Base-by-base conservation (phyloP, 768 basidiomycete genomes). In the Xerocomellus chrysenteron region DNA sequence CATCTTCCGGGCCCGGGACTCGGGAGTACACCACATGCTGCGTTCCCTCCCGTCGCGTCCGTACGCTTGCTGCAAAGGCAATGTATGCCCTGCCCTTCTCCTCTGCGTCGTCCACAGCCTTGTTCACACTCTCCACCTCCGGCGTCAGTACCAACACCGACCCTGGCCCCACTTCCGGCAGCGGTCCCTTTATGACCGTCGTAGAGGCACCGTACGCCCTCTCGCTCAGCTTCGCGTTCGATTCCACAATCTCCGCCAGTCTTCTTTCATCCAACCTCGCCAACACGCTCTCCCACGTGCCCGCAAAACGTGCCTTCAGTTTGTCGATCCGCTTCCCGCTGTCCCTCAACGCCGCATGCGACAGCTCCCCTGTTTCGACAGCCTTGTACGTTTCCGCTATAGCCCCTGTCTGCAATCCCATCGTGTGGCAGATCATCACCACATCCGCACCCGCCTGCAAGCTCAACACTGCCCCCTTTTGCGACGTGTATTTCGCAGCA, bases 371-470 rank as follows among this genome's bases (percentile, higher is more conserved):
- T 2, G 62, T 63, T 46, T 71, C 65, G n/a, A 86, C 65, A 0
- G 85, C 86, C 16, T 66, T 65, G 64, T 80, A 87, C 2, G 79
- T 76, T 24, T 69, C 74, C 55, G 82, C 74, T 2, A 90, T 56
- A 0, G 86, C 83, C 0, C 78, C 80, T 13, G 69, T 70, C 59
- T 89, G 87, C 55, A 76, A 68, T 14, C 69, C 72, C 52, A 82
- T 78, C 9, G 78, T 82, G 63, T 89, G 88, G 58, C 87, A 90
- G 41, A 87, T 81, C 88, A 90, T 89, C 4, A 75, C 85, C n/a
- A 90, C 70, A 54, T 90, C 88, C 16, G 83, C 84, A 4, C 87
- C 87, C 0, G 88, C 87, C 47, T 74, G 73, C 42, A 89, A 64
- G 5, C 82, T 80, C 56, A 76, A 66, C 17, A 87, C 78, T 0